phyloP scores from a whole-genome alignment of 768 basidiomycete genomes.

The Tricholoma flavovirens region DNA sequence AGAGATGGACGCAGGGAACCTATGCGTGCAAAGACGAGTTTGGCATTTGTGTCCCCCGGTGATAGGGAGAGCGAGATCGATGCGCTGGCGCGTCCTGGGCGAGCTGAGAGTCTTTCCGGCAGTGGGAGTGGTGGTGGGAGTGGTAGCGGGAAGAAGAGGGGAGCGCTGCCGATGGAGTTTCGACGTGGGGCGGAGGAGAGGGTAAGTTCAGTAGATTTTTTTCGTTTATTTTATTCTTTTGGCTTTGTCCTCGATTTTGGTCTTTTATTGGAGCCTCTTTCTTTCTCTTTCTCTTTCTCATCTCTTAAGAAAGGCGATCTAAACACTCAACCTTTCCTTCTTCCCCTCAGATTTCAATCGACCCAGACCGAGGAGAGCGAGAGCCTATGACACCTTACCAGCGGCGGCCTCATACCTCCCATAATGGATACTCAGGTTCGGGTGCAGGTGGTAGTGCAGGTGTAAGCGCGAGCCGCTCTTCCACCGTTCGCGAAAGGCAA shows the following conservation, averaged over 20 bases:
- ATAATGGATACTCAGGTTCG: neutral
- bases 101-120: conserved; percentile 34
- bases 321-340: neutral
- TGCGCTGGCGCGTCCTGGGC: conserved; percentile 52
- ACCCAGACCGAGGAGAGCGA: neutral
- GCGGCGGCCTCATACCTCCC: conserved; percentile 4
- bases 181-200: conserved; percentile 15
- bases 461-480: neutral
- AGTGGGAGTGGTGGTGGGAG: conserved; percentile 5
- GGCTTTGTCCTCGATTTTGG: neutral
- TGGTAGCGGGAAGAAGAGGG: conserved; percentile 31
- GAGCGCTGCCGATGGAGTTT: conserved; percentile 39
- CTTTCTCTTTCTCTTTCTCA: neutral
- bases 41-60: neutral
- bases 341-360: conserved; percentile 4
- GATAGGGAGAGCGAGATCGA: conserved; percentile 20
- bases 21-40: neutral
- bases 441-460: neutral
- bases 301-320: neutral
- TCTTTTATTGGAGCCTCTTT: neutral
- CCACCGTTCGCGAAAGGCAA: conserved; percentile 20
- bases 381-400: conserved; percentile 13
- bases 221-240: too few species aligned
- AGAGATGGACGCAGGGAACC: conserved; percentile 24
- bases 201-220: too few species aligned